A percentile compares a stretch with the other conserved stretches of the same genome.
These are phyloP conservation scores for Ceratocystis ficicola DNA, from an alignment of 2,329 filamentous ascomycete species.

Conservation along the genomic window DNA sequence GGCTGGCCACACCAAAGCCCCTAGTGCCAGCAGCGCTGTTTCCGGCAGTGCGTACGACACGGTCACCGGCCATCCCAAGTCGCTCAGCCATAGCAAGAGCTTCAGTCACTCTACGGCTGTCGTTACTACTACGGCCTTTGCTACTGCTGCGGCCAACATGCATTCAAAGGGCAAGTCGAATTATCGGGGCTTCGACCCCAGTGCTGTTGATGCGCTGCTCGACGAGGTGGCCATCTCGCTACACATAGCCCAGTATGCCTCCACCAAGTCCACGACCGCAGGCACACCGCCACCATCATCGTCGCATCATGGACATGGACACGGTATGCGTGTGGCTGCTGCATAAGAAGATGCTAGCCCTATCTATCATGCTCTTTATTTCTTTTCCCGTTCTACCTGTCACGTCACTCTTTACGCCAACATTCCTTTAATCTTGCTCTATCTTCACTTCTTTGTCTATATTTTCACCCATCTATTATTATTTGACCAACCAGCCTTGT, in stretches of 20 bases:
- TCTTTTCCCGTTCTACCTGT: conserved; percentile 6
- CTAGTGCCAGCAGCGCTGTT: not conserved
- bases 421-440: conserved; percentile 2
- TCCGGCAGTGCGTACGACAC: too few relatives aligned
- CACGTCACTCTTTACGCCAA: conserved; percentile 3
- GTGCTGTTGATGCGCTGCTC: conserved; percentile 18
- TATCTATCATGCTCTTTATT: not conserved
- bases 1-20: not conserved
- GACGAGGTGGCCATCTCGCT: conserved; percentile 20
- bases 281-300: not conserved
- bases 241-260: conserved; percentile 16
- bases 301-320: conserved; percentile 4
- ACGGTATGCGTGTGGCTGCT: not conserved
- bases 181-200: not conserved
- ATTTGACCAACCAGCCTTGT: not conserved
- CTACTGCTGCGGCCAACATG: not conserved
- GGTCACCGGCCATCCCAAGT: not conserved
- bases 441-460: conserved; percentile 12
- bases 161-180: not conserved
- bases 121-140: not conserved
- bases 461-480: not conserved
- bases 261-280: not conserved
- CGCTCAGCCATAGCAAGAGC: conserved; percentile 7
- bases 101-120: not conserved
- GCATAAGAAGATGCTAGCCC: not conserved